Conservation (phyloP, 345 rosid genomes). For the Lenwebbia sp. region DNA sequence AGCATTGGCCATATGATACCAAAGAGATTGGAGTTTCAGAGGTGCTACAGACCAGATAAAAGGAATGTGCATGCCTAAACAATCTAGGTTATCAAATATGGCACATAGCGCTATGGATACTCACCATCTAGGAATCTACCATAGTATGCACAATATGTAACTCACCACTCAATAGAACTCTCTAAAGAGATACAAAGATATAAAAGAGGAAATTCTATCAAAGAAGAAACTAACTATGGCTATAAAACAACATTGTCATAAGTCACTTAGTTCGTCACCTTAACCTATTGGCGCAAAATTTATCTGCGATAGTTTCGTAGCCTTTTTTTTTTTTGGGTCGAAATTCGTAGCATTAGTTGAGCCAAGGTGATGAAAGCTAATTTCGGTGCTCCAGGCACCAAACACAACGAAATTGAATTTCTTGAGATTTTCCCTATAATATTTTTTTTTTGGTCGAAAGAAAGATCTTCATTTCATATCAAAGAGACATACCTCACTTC, state of each 20-base stretch:
- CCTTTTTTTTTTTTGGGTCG: too few species aligned
- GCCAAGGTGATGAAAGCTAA: not conserved
- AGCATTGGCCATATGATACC: not conserved
- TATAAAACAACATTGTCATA: too few species aligned
- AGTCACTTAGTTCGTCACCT: too few species aligned
- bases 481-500: too few species aligned
- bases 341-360: not conserved
- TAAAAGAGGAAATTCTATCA: not conserved
- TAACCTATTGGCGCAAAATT: not conserved
- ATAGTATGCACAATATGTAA: not conserved
- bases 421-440: not conserved
- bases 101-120: not conserved
- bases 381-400: not conserved
- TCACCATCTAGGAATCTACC: not conserved
- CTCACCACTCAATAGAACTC: not conserved
- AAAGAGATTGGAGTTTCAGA: not conserved
- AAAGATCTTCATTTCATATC: too few species aligned
- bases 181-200: not conserved
- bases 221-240: not conserved
- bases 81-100: not conserved
- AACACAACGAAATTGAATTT: not conserved
- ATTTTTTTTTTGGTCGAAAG: too few species aligned
- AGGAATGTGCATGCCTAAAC: not conserved
- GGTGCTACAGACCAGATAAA: not conserved
- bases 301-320: not conserved